These are phyloP conservation scores for Pestalotiopsis sp. DNA, from an alignment of 2,329 filamentous ascomycete genomes.

Conservation along the genomic window DNA sequence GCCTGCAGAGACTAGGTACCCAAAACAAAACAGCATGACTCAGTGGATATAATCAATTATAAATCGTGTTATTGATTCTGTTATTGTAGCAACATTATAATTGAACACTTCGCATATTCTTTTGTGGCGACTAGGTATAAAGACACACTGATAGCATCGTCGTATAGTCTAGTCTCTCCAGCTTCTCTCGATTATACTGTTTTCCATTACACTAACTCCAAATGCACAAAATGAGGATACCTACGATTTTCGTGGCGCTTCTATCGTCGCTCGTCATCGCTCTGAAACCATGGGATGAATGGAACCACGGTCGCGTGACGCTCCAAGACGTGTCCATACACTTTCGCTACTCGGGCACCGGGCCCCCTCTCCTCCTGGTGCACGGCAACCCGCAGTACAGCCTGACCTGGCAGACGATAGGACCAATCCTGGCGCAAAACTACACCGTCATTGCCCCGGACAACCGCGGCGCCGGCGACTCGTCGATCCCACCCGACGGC, in stretches of 20 bases:
- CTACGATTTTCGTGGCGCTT: background rate
- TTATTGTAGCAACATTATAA: no score
- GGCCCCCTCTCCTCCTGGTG: constrained; percentile 41
- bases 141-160: no score
- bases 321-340: constrained; percentile 44
- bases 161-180: no score
- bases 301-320: constrained; percentile 38
- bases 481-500: constrained; percentile 37
- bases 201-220: no score
- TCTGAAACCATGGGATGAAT: constrained; percentile 33
- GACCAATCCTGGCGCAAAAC: constrained; percentile 42
- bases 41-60: no score
- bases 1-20: no score
- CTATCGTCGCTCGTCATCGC: background rate
- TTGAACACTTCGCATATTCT: no score
- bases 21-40: no score
- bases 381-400: constrained; percentile 45
- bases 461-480: constrained; percentile 44
- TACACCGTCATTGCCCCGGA: constrained; percentile 47
- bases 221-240: no score
- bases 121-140: no score
- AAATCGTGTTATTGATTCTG: no score
- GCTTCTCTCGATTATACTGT: no score
- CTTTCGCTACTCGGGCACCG: constrained; percentile 42
- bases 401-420: constrained; percentile 41